These are phyloP conservation scores for Cylindrotheca closterium DNA, from an alignment of 108 stramenopile genomes.

Conservation along the genomic window DNA sequence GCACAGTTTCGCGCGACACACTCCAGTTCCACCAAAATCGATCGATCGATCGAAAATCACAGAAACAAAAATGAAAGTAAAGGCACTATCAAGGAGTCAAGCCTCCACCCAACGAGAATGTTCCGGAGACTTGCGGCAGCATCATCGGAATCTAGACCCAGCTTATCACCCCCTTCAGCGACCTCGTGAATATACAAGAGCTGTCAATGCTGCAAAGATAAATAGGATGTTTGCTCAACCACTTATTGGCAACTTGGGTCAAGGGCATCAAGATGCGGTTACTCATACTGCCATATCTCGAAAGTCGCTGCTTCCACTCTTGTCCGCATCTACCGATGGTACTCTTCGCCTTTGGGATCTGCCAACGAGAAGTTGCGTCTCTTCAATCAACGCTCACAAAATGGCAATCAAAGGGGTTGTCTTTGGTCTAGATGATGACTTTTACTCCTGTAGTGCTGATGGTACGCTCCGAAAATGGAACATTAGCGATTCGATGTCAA, in stretches of 20 bases:
- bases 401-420: constrained; percentile 66
- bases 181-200: constrained; percentile 91
- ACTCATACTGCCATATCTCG: constrained; percentile 75
- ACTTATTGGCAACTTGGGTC: constrained; percentile 86
- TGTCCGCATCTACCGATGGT: constrained; percentile 94
- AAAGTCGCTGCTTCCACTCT: constrained; percentile 75
- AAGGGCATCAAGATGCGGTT: constrained; percentile 95
- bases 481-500: constrained; percentile 27
- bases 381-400: constrained; percentile 69
- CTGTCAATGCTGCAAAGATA: constrained; percentile 93
- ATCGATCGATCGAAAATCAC: too few species aligned
- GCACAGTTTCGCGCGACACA: too few species aligned
- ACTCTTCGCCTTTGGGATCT: constrained; percentile 95
- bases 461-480: constrained; percentile 79
- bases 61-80: constrained; percentile 78
- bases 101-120: constrained; percentile 71
- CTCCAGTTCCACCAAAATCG: too few species aligned
- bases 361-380: constrained; percentile 71
- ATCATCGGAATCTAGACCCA: constrained; percentile 79
- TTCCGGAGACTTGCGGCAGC: constrained; percentile 65
- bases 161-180: constrained; percentile 77
- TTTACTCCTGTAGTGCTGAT: constrained; percentile 94
- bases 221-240: constrained; percentile 97
- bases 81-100: constrained; percentile 70
- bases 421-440: constrained; percentile 67